These are phyloP conservation scores for Lepraria neglecta DNA, from an alignment of 495 filamentous ascomycete species.

Conservation along the genomic window DNA sequence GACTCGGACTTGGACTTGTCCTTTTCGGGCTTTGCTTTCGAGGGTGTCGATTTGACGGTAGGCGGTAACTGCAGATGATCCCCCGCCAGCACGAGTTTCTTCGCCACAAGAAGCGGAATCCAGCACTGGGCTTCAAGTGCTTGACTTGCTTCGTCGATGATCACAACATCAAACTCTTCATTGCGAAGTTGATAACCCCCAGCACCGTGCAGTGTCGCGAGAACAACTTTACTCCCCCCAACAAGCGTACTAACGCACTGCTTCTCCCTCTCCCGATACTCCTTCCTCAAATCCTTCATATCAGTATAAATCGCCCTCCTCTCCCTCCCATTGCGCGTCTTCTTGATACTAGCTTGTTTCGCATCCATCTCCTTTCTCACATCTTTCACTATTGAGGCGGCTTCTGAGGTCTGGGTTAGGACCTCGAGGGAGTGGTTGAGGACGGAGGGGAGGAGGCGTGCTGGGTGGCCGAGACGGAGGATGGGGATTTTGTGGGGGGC, in stretches of 20 bases:
- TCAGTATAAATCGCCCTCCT: conserved; percentile 76
- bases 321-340: conserved; percentile 76
- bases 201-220: conserved; percentile 88
- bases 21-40: conserved; percentile 4
- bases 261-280: conserved; percentile 79
- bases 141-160: conserved; percentile 94
- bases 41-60: conserved; percentile 70
- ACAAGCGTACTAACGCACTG: conserved; percentile 73
- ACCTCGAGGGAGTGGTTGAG: conserved; percentile 86
- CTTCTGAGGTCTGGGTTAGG: conserved; percentile 85
- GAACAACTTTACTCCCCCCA: conserved; percentile 71
- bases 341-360: conserved; percentile 81
- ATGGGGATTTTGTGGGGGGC: conserved; percentile 77
- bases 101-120: conserved; percentile 78
- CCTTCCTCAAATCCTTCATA: conserved; percentile 75
- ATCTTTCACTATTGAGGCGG: conserved; percentile 83
- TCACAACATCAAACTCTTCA: conserved; percentile 84
- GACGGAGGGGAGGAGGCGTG: conserved; percentile 81
- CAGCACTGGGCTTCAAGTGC: conserved; percentile 96
- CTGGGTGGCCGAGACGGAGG: conserved; percentile 87
- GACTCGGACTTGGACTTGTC: conserved; percentile 23
- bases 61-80: conserved; percentile 93
- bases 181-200: conserved; percentile 76
- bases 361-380: conserved; percentile 88
- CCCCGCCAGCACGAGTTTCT: conserved; percentile 84